These are phyloP conservation scores for Sporisorium sorghi DNA, from an alignment of 1,284 basidiomycete genomes.

Conservation along the genomic window DNA sequence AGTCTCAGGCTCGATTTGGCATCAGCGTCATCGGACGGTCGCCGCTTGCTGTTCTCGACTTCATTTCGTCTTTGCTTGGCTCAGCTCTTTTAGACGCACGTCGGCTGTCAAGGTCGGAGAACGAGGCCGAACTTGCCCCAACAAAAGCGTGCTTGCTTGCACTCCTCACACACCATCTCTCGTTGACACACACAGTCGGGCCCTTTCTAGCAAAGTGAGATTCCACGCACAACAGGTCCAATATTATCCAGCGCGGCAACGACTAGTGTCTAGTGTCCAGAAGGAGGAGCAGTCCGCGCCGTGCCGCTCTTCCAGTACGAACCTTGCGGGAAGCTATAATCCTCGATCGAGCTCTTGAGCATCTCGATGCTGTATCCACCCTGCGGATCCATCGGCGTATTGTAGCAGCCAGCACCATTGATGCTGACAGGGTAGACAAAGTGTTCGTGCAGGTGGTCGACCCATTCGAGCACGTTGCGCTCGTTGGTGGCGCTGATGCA, in stretches of 20 bases:
- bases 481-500: slow-evolving; percentile 90
- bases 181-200: neutral
- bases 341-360: slow-evolving; percentile 70
- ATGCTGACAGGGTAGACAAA: slow-evolving; percentile 90
- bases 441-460: slow-evolving; percentile 89
- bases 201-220: neutral
- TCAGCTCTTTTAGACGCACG: neutral
- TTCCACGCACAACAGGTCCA: neutral
- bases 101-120: neutral
- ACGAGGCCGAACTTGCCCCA: neutral
- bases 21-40: slow-evolving; percentile 3
- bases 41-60: neutral
- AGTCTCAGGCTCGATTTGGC: too few relatives aligned
- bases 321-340: slow-evolving; percentile 70
- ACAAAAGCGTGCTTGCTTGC: neutral
- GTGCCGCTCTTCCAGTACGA: slow-evolving; percentile 70
- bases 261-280: slow-evolving; percentile 38
- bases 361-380: slow-evolving; percentile 72
- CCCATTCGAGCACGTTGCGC: slow-evolving; percentile 84
- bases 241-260: neutral
- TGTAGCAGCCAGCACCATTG: slow-evolving; percentile 85
- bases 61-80: neutral
- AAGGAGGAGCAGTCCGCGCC: slow-evolving; percentile 47
- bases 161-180: neutral
- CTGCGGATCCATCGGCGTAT: slow-evolving; percentile 75